Evolutionary conservation across 108 stramenopile genomes (phyloP), one percentile per base, ranked within the genome.

Genomic region (Cylindrotheca fusiformis): DNA sequence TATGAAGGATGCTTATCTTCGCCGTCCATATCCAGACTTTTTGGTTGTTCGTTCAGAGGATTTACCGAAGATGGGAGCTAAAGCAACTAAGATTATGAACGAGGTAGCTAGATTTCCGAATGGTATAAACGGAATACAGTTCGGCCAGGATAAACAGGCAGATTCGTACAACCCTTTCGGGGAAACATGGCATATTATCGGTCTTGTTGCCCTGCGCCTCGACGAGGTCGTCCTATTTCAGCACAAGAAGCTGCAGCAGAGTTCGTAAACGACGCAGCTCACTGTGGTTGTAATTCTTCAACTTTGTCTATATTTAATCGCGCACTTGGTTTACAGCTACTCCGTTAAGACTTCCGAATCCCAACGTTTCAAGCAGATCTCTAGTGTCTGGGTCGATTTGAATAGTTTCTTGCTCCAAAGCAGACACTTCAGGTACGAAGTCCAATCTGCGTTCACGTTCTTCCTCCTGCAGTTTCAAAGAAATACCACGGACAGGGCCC

Each of bases 371-470:
- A 29, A 99, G 77, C 93, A 99, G 86, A 55, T 96, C 98, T 57
- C 94, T 77, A 47, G 99, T 99, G 70, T 98, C 98, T 25, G 85
- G 75, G 78, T 99, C 99, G 69, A 99, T 95, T 48, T 74, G 73
- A 56, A 99, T 97, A 18, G 84, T 79, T 44, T 97, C 97, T 71
- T 97, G 93, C 54, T 97, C 97, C 69, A 99, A 76, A 22, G 97
- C 99, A 60, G 95, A 96, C 23, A 99, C 98, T 82, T 99, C 97
- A 20, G 99, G 99, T n/a, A 99, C 98, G 73, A 98, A 99, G 86
- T 99, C 99, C 93, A 99, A 86, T 58, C 99, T 82, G 46, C 97
- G 85, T 78, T 99, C 98, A 41, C 99, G 85, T 81, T 99, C 99
- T 83, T 99, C 99, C 84, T 99, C 99, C 84, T 99, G 99, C 47